Evolutionary conservation across 1,284 basidiomycete species (phyloP).

Genomic region (Earliella scabrosa): DNA sequence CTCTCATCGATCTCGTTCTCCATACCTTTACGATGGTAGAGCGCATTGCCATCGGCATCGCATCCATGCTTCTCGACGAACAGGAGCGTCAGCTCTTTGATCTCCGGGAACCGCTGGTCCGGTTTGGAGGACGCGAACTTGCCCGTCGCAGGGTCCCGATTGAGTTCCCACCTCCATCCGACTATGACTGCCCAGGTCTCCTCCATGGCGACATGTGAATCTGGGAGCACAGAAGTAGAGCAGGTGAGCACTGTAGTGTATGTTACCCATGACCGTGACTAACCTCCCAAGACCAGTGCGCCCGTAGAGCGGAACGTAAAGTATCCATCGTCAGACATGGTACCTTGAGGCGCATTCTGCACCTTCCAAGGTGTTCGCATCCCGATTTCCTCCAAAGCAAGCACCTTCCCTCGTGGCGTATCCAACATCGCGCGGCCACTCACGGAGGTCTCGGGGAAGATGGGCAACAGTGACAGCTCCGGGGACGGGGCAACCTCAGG

Average conservation of each 20-base stretch:
- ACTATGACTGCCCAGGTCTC: background rate
- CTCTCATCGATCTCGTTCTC: background rate
- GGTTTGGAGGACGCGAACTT: background rate
- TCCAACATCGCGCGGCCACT: background rate
- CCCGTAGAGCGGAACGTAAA: background rate
- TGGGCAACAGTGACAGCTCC: conserved; percentile 27
- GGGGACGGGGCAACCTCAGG: conserved; percentile 11
- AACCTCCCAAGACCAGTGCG: background rate
- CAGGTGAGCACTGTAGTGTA: too few species aligned
- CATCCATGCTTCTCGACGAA: background rate
- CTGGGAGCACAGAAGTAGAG: too few species aligned
- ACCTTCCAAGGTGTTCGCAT: background rate
- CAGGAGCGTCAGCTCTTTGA: background rate
- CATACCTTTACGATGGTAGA: background rate
- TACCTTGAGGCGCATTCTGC: background rate
- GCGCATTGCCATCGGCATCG: background rate
- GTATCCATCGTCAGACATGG: background rate
- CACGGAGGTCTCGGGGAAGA: conserved; percentile 17
- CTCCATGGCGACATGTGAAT: background rate
- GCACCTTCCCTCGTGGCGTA: background rate
- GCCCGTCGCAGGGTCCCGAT: background rate
- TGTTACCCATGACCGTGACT: too few species aligned
- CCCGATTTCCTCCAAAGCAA: background rate
- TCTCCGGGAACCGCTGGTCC: background rate
- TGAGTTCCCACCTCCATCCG: background rate